A percentile compares a stretch with the other conserved stretches of the same genome.
These are phyloP conservation scores for Eucalyptus camaldulensis DNA, from an alignment of 345 rosid species.

Conservation along the genomic window DNA sequence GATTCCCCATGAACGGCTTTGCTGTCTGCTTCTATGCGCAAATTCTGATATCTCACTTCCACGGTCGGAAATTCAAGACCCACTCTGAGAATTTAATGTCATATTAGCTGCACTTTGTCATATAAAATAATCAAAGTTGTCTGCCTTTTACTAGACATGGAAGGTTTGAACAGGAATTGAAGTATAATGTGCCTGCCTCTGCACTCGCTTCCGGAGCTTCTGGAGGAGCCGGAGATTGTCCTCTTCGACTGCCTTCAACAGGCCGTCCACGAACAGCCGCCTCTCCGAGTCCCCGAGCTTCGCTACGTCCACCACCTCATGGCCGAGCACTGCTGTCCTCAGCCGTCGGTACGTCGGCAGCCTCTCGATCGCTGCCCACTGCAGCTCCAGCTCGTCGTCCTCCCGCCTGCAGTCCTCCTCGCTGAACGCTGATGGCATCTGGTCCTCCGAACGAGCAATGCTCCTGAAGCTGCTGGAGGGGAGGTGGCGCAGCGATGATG, in stretches of 20 bases:
- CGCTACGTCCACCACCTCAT: constrained; percentile 15
- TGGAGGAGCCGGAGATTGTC: constrained; percentile 24
- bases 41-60: constrained; percentile 24
- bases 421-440: background rate
- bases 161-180: background rate
- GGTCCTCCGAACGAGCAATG: background rate
- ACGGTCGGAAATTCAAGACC: constrained; percentile 15
- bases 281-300: constrained; percentile 18
- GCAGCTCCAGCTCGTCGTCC: constrained; percentile 13
- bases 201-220: constrained; percentile 19
- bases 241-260: constrained; percentile 14
- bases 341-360: constrained; percentile 14
- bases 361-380: constrained; percentile 33
- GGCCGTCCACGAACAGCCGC: constrained; percentile 19
- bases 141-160: background rate
- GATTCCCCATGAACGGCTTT: constrained; percentile 25
- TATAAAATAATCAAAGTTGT: background rate
- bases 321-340: constrained; percentile 11
- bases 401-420: background rate
- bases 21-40: constrained; percentile 18
- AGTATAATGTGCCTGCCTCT: background rate
- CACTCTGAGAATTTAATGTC: background rate
- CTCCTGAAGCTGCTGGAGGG: background rate
- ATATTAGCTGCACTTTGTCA: background rate
- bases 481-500: background rate